These are phyloP conservation scores for Wickerhamiella galacta DNA, from an alignment of 805 yeast species.

Conservation along the genomic window DNA sequence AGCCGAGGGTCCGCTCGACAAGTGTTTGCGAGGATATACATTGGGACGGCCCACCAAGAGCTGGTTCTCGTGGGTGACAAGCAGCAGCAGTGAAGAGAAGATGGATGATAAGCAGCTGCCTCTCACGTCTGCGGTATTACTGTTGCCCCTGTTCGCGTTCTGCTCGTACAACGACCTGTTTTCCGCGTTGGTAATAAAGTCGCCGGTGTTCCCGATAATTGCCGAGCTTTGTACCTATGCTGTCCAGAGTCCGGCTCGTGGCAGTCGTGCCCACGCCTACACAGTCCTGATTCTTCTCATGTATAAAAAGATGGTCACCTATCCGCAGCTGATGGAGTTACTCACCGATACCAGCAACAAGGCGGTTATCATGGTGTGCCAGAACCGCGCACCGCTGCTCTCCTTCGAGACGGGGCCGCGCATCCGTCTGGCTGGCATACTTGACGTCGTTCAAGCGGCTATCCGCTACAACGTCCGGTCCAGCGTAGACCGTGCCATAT, in stretches of 20 bases:
- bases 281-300: constrained; percentile 19
- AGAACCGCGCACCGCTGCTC: constrained; percentile 17
- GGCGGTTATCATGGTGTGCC: constrained; percentile 11
- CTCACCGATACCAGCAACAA: constrained; percentile 7
- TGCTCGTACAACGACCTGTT: constrained; percentile 22
- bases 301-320: constrained; percentile 20
- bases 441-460: constrained; percentile 21
- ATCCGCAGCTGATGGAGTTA: constrained; percentile 5
- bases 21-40: neutral
- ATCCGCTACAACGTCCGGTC: constrained; percentile 20
- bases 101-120: neutral
- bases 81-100: neutral
- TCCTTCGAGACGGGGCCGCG: constrained; percentile 15
- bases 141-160: constrained; percentile 19
- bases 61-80: neutral
- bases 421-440: constrained; percentile 19
- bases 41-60: neutral
- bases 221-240: constrained; percentile 19
- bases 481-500: constrained; percentile 18
- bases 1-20: constrained; percentile 15
- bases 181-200: constrained; percentile 16
- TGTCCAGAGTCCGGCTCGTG: constrained; percentile 17
- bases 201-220: constrained; percentile 16
- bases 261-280: constrained; percentile 16
- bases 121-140: neutral